These are phyloP conservation scores for Fusarium tricinctum DNA, from an alignment of 2,329 filamentous ascomycete genomes.

Conservation along the genomic window DNA sequence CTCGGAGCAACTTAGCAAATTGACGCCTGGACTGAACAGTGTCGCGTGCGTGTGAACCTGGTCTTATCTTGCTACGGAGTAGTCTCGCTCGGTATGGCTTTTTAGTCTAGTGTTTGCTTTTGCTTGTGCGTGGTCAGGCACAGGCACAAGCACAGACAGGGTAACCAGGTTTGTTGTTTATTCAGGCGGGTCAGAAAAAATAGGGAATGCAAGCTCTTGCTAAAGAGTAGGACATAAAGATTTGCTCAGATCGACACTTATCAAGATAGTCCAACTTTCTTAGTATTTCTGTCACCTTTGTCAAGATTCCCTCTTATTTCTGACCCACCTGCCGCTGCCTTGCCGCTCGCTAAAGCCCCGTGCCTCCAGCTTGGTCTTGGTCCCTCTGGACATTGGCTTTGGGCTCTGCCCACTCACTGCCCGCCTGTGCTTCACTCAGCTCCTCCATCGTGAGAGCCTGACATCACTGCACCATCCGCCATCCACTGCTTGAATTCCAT, in stretches of 20 bases:
- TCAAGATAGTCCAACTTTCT: too few relatives aligned
- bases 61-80: conserved; percentile 3
- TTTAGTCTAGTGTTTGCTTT: conserved; percentile 11
- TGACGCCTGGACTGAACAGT: conserved; percentile 3
- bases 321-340: background rate
- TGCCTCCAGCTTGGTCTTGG: background rate
- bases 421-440: conserved; percentile 7
- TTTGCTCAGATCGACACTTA: too few relatives aligned
- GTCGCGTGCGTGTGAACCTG: conserved; percentile 37
- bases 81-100: conserved; percentile 16
- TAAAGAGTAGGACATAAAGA: too few relatives aligned
- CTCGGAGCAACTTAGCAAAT: conserved; percentile 27
- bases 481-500: conserved; percentile 12
- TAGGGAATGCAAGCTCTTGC: too few relatives aligned
- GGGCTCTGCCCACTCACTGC: conserved; percentile 5
- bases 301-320: too few relatives aligned
- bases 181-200: too few relatives aligned
- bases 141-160: background rate
- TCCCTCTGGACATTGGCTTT: too few relatives aligned
- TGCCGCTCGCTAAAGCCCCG: conserved; percentile 44
- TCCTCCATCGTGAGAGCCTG: conserved; percentile 29
- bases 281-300: too few relatives aligned
- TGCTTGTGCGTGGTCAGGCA: conserved; percentile 12
- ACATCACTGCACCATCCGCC: conserved; percentile 33
- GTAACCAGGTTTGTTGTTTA: background rate